Percentiles rank a stretch among this genome's conserved stretches.
phyloP scores from a whole-genome alignment of 2,329 filamentous ascomycete genomes.

The Arthrobotrys pseudoclavata region DNA sequence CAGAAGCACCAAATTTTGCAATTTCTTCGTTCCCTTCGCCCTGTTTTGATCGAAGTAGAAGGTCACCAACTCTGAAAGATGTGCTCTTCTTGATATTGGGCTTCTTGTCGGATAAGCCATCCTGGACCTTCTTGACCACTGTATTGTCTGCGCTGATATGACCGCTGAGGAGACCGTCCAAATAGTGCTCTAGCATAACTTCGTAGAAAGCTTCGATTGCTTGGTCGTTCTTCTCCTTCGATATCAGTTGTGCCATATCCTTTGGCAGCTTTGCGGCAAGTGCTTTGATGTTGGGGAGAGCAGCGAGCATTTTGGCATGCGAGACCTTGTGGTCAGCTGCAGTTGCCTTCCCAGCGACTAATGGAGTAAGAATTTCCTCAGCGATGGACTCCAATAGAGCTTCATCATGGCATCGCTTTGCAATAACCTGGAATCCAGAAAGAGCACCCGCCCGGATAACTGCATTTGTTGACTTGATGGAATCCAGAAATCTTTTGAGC shows the following conservation, averaged over 20 bases:
- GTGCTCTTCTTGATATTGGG: constrained; percentile 81
- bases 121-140: constrained; percentile 78
- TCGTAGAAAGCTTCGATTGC: constrained; percentile 82
- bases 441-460: constrained; percentile 81
- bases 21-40: constrained; percentile 69
- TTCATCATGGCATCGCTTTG: constrained; percentile 72
- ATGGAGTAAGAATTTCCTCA: constrained; percentile 81
- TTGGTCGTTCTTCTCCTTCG: constrained; percentile 89
- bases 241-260: constrained; percentile 76
- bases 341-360: constrained; percentile 86
- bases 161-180: constrained; percentile 74
- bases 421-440: constrained; percentile 79
- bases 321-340: constrained; percentile 86
- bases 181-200: constrained; percentile 77
- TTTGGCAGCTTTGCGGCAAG: constrained; percentile 77
- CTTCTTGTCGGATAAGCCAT: constrained; percentile 89
- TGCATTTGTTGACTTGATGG: constrained; percentile 89
- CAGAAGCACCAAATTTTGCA: constrained; percentile 70
- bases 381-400: constrained; percentile 76
- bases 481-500: constrained; percentile 88
- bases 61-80: constrained; percentile 79
- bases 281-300: constrained; percentile 73
- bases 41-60: constrained; percentile 74
- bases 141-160: constrained; percentile 74
- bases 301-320: constrained; percentile 81